Evolutionary conservation across 116 monocot species (phyloP).

Genomic region (Papilionanthe hybrid): DNA sequence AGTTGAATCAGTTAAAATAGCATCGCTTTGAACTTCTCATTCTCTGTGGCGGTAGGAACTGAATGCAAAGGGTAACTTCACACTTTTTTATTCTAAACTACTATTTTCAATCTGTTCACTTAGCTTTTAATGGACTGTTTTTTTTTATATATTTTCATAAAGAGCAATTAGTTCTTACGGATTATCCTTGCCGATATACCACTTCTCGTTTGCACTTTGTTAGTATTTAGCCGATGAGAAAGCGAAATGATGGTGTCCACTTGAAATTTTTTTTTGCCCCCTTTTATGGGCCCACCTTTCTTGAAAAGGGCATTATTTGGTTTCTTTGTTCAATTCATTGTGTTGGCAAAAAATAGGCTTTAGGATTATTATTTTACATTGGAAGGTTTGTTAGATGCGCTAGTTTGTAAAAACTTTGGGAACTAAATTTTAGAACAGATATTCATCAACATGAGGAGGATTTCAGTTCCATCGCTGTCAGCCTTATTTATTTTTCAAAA

Average conservation of each 20-base stretch:
- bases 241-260: neutral
- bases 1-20: neutral
- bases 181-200: neutral
- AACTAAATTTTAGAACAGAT: neutral
- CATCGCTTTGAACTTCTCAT: neutral
- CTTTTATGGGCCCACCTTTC: neutral
- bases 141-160: neutral
- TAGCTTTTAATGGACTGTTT: neutral
- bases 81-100: neutral
- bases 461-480: neutral
- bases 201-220: neutral
- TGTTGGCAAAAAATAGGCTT: neutral
- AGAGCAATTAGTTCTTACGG: neutral
- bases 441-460: neutral
- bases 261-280: neutral
- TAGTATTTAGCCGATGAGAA: neutral
- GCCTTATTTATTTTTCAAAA: no score
- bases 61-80: neutral
- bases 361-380: neutral
- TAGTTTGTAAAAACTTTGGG: neutral
- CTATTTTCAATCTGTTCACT: neutral
- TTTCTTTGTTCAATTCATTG: neutral
- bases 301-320: neutral
- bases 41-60: neutral
- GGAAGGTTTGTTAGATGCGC: neutral